These are phyloP conservation scores for Hypomontagnella submonticulosa DNA, from an alignment of 495 filamentous ascomycete genomes.

Conservation along the genomic window DNA sequence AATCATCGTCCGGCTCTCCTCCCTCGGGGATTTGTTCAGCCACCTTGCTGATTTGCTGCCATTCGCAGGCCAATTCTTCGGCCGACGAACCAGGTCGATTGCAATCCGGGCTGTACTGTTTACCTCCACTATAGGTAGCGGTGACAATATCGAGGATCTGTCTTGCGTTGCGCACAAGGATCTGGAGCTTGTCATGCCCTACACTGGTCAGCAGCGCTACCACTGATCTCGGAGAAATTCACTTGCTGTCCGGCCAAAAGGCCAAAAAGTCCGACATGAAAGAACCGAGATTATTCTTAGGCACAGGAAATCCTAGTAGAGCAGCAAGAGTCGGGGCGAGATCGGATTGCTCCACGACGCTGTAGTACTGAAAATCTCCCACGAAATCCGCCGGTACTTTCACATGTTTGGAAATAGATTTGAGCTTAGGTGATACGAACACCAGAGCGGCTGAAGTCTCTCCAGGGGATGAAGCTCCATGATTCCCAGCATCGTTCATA, in stretches of 20 bases:
- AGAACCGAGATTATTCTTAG: conserved; percentile 91
- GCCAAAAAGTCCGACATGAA: conserved; percentile 82
- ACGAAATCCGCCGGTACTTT: conserved; percentile 56
- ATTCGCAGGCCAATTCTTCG: conserved; percentile 73
- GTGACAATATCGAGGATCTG: conserved; percentile 81
- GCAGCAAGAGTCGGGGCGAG: conserved; percentile 89
- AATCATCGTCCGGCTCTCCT: conserved; percentile 34
- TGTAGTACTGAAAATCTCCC: conserved; percentile 82
- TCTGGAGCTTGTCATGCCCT: conserved; percentile 67
- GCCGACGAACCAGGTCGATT: conserved; percentile 56
- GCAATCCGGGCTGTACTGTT: conserved; percentile 55
- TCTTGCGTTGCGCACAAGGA: conserved; percentile 77
- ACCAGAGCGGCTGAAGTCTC: conserved; percentile 94
- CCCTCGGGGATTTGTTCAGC: conserved; percentile 23
- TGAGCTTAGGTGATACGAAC: conserved; percentile 90
- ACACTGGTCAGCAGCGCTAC: conserved; percentile 26
- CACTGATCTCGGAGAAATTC: conserved; percentile 18
- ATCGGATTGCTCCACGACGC: conserved; percentile 88
- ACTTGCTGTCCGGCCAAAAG: conserved; percentile 75
- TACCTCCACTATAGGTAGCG: conserved; percentile 69
- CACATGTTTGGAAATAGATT: conserved; percentile 60
- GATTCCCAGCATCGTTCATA: conserved; percentile 99
- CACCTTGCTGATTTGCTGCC: conserved; percentile 57
- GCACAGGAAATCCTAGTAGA: conserved; percentile 86
- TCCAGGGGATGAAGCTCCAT: conserved; percentile 90